Base-by-base conservation (phyloP, 257 asterid genomes). In the Striga asiatica region DNA sequence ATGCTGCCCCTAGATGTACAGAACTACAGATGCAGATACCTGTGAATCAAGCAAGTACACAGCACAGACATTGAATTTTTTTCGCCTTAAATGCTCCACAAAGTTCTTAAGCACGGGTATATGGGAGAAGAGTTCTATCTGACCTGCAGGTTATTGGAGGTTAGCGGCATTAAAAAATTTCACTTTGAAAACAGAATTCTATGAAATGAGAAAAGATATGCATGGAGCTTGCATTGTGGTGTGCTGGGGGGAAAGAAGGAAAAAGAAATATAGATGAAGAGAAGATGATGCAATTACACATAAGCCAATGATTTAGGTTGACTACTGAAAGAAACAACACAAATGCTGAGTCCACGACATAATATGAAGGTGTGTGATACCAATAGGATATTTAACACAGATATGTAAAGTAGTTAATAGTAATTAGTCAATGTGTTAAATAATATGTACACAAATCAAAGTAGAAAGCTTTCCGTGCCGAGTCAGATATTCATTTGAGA, bases 31-130 rank as follows among this genome's bases (percentile, higher is more conserved):
- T 2, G 4, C 25, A 62, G 58, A 60, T 71, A 92, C 97, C 97
- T 88, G 97, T 9, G 99, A 92, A 74, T 92, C 99, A 51, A 92
- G 98, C 21, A 92, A 65, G 75, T 88, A 92, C 6, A 92, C 99
- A 25, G 54, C 97, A 75, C 97, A 92, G 37, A 92, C 83, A 58
- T 77, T 92, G 78, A 84, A 88, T 71, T 88, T 81, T 76, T 85
- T 81, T 16, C 84, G 83, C 78, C 59, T 74, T 56, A 92, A 74
- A 69, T 88, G 89, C 78, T 88, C 95, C 61, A 67, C 95, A 27
- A 92, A 92, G 75, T 88, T 84, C 79, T 84, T 88, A 50, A 92
- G 88, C 66, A 82, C 94, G 4, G 97, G 94, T 56, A 92, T 93
- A 76, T 92, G 95, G 38, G 99, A 88, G 72, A 88, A 92, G 50